These are phyloP conservation scores for Nephelium lappaceum DNA, from an alignment of 345 rosid genomes.

Conservation along the genomic window DNA sequence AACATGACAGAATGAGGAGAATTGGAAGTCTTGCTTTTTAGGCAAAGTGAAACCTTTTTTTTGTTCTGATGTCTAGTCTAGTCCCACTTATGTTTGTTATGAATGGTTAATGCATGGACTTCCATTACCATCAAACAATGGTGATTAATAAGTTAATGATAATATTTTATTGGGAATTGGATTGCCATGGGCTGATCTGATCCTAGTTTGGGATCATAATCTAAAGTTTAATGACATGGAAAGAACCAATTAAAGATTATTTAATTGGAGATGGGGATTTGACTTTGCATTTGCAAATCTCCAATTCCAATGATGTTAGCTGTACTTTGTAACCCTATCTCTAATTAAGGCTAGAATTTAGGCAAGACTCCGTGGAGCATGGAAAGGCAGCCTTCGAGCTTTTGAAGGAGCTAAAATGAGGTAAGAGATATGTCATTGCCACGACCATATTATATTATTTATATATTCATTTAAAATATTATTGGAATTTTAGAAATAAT, in stretches of 20 bases:
- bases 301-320: not conserved
- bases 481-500: no score
- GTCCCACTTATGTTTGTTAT: slow-evolving; percentile 14
- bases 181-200: not conserved
- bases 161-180: not conserved
- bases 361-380: not conserved
- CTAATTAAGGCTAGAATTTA: not conserved
- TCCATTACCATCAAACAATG: not conserved
- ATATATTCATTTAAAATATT: no score
- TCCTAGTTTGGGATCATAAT: slow-evolving; percentile 1
- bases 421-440: no score
- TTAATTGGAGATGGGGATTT: not conserved
- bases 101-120: slow-evolving; percentile 8
- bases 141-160: not conserved
- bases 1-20: not conserved
- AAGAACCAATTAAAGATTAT: not conserved
- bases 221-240: not conserved
- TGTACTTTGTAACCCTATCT: not conserved
- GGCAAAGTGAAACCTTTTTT: slow-evolving; percentile 12
- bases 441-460: no score
- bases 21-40: slow-evolving; percentile 18
- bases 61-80: not conserved
- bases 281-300: not conserved
- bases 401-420: no score
- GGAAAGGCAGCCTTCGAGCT: not conserved